Evolutionary conservation across 352 stramenopile species (phyloP).

Genomic region (Globisporangium nodosum): DNA sequence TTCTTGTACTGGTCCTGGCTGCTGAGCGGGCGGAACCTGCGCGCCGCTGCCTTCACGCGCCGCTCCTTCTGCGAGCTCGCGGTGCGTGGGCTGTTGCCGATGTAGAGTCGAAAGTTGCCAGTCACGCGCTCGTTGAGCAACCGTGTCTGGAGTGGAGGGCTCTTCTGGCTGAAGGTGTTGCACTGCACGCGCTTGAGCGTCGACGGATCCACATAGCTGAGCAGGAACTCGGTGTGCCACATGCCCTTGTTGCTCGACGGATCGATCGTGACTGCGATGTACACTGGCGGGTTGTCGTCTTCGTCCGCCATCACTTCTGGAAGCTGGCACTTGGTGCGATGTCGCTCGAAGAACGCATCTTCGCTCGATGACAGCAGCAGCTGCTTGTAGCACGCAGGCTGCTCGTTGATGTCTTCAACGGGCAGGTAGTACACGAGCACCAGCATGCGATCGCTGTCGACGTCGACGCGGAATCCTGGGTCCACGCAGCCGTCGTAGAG

Average conservation of each 20-base stretch:
- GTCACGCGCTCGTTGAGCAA: conserved; percentile 36
- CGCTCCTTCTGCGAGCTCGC: conserved; percentile 26
- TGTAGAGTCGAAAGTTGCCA: conserved; percentile 48
- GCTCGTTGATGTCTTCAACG: conserved; percentile 20
- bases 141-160: conserved; percentile 16
- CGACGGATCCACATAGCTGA: conserved; percentile 45
- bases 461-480: conserved; percentile 58
- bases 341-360: conserved; percentile 14
- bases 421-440: conserved; percentile 64
- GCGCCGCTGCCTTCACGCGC: conserved; percentile 5
- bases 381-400: conserved; percentile 50
- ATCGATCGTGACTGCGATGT: conserved; percentile 53
- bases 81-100: conserved; percentile 66
- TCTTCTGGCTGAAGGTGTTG: conserved; percentile 17
- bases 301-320: conserved; percentile 17
- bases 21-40: conserved; percentile 19
- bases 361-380: conserved; percentile 23
- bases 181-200: conserved; percentile 46
- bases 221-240: conserved; percentile 40
- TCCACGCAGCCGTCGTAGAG: conserved; percentile 55
- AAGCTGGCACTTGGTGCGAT: conserved; percentile 24
- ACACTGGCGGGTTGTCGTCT: conserved; percentile 45
- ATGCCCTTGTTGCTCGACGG: conserved; percentile 18
- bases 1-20: conserved; percentile 15
- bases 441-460: conserved; percentile 48